Conservation (phyloP, 2,329 filamentous ascomycete species). For the Elsinoe ampelina region DNA sequence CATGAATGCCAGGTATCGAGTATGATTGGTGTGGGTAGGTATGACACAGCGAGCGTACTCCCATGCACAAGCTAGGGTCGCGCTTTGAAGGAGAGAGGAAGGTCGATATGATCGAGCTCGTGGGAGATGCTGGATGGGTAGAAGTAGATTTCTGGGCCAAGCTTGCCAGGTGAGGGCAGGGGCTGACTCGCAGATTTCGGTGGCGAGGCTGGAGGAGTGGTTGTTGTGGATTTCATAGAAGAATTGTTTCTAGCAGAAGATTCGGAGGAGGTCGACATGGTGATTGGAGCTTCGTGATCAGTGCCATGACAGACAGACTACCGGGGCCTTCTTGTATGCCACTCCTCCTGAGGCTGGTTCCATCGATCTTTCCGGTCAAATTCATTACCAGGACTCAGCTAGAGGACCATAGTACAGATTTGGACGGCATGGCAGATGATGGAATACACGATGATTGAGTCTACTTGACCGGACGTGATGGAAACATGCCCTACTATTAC, state of each 20-base stretch:
- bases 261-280: background rate
- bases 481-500: too few relatives aligned
- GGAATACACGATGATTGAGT: too few relatives aligned
- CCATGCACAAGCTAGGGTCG: constrained; percentile 20
- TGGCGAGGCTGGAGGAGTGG: background rate
- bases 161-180: background rate
- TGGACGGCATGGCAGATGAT: too few relatives aligned
- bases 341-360: too few relatives aligned
- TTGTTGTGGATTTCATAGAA: background rate
- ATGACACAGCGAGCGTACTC: constrained; percentile 22
- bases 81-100: constrained; percentile 15
- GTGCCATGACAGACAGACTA: background rate
- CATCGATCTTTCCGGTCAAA: too few relatives aligned
- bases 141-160: background rate
- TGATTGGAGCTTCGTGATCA: background rate
- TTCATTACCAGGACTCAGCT: too few relatives aligned
- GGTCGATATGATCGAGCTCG: constrained; percentile 10
- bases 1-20: constrained; percentile 21
- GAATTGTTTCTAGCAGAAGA: background rate
- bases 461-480: too few relatives aligned
- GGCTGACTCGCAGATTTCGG: background rate
- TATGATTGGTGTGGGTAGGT: constrained; percentile 20
- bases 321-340: too few relatives aligned
- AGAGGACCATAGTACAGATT: too few relatives aligned
- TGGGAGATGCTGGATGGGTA: background rate